A percentile compares a stretch with the other conserved stretches of the same genome.
phyloP scores from a whole-genome alignment of 1,139 yeast species.

The Hyphopichia wangnamkhiaoensis region DNA sequence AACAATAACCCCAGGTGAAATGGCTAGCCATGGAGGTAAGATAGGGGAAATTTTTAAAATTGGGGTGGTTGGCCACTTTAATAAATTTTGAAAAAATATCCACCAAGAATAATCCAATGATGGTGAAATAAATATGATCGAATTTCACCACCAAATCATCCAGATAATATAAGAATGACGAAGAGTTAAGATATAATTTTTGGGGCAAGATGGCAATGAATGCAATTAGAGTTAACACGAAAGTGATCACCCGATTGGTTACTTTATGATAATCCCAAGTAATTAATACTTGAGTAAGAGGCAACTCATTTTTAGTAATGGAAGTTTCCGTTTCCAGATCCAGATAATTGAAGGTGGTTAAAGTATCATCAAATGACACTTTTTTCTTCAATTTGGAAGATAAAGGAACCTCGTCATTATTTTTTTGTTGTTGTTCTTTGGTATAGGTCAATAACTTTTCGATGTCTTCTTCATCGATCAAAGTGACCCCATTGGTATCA shows the following conservation, averaged over 20 bases:
- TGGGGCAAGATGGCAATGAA: conserved; percentile 16
- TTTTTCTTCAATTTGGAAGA: conserved; percentile 10
- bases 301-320: not conserved
- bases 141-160: conserved; percentile 15
- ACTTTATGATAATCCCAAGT: not conserved
- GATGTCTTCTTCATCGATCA: conserved; percentile 6
- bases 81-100: conserved; percentile 14
- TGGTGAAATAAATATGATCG: conserved; percentile 25
- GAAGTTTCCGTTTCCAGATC: conserved; percentile 6
- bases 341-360: conserved; percentile 16
- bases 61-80: conserved; percentile 15
- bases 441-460: conserved; percentile 1
- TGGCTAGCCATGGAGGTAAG: conserved; percentile 16
- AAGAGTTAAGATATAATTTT: conserved; percentile 17
- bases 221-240: conserved; percentile 5
- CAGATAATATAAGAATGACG: conserved; percentile 14
- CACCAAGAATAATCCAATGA: conserved; percentile 15
- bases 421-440: not conserved
- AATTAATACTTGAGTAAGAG: not conserved
- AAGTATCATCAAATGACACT: conserved; percentile 19
- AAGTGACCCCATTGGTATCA: not conserved
- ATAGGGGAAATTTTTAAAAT: conserved; percentile 14
- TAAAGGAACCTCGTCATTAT: too few relatives aligned
- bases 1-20: conserved; percentile 26
- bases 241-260: not conserved